phyloP scores from a whole-genome alignment of 176 grass and related monocot genomes.

The Themeda triandra region DNA sequence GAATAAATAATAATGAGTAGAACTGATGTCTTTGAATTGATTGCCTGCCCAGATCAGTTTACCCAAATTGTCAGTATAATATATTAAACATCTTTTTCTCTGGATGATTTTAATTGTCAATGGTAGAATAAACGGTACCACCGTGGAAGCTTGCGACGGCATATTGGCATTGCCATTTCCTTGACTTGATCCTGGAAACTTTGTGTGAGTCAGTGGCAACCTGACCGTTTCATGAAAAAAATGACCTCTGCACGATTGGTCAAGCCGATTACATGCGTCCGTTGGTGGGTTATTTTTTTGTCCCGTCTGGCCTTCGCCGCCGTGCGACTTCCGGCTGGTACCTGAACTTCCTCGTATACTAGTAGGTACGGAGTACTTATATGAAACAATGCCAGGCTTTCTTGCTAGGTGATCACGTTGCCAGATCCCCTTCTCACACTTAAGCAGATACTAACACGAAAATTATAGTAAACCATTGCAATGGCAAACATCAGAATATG shows the following conservation, averaged over 20 bases:
- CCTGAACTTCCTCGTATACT: no score
- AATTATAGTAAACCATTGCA: no score
- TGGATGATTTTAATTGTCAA: not conserved
- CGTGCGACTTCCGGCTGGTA: no score
- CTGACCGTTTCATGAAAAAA: not conserved
- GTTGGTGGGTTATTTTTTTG: no score
- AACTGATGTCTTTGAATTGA: not conserved
- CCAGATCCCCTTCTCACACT: no score
- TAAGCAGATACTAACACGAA: no score
- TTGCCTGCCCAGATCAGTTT: not conserved
- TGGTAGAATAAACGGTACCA: not conserved
- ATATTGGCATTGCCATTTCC: not conserved
- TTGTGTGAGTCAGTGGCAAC: not conserved
- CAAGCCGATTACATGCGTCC: no score
- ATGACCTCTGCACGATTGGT: not conserved
- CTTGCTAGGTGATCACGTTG: no score
- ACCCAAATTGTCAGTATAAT: not conserved
- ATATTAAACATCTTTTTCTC: not conserved
- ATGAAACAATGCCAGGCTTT: no score
- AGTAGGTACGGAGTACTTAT: no score
- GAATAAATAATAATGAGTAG: not conserved
- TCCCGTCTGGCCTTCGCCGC: no score
- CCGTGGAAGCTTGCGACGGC: not conserved
- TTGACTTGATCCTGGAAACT: not conserved
- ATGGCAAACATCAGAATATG: no score